Evolutionary conservation across 1,139 yeast genomes (phyloP).

Genomic region (Schwanniomyces etchellsii): DNA sequence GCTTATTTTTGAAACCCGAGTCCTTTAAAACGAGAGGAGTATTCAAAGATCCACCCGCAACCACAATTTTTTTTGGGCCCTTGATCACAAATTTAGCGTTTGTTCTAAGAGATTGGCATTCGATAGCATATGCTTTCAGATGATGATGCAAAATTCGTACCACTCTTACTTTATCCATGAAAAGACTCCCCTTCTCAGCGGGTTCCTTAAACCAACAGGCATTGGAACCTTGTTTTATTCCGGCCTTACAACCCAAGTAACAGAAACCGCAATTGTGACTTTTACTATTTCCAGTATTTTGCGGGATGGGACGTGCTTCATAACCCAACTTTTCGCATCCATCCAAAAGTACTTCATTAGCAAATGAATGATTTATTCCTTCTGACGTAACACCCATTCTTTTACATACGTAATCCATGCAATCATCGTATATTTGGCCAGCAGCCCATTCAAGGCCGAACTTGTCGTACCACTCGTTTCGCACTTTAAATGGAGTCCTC

Average conservation of each 20-base stretch:
- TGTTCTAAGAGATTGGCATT: constrained; percentile 25
- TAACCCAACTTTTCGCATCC: constrained; percentile 47
- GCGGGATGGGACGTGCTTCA: constrained; percentile 35
- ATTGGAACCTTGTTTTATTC: constrained; percentile 51
- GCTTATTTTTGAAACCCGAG: constrained; percentile 48
- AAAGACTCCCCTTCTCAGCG: constrained; percentile 40
- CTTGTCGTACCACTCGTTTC: constrained; percentile 51
- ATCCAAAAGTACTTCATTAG: constrained; percentile 43
- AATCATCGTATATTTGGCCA: constrained; percentile 37
- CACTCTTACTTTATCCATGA: constrained; percentile 46
- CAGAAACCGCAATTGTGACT: constrained; percentile 49
- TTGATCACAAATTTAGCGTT: constrained; percentile 30
- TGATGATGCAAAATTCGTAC: constrained; percentile 30
- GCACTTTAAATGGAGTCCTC: constrained; percentile 47
- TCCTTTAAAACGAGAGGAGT: constrained; percentile 48
- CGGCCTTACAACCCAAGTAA: constrained; percentile 48
- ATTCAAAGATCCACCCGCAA: constrained; percentile 46
- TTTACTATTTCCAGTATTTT: constrained; percentile 45
- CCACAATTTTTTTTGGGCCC: constrained; percentile 44
- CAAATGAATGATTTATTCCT: constrained; percentile 38
- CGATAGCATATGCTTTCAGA: constrained; percentile 43
- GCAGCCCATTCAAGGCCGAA: constrained; percentile 48
- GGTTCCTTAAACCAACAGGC: constrained; percentile 52
- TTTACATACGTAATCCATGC: constrained; percentile 43
- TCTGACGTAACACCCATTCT: constrained; percentile 47